These are phyloP conservation scores for Prunus salicina DNA, from an alignment of 306 rosid genomes.

Conservation along the genomic window DNA sequence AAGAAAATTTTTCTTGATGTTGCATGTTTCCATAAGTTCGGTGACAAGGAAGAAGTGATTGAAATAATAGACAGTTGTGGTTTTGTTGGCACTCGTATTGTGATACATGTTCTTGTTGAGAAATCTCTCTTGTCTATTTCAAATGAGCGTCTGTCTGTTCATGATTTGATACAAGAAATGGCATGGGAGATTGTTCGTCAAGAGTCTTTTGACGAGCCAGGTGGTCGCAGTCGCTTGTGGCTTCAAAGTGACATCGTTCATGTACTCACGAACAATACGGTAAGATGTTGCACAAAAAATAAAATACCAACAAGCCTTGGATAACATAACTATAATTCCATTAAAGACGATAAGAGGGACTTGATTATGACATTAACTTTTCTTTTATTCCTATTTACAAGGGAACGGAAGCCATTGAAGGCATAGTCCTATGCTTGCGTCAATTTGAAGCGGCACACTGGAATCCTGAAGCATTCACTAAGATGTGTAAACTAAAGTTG, in stretches of 20 bases:
- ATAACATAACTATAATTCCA: background rate
- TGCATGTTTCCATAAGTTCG: conserved; percentile 39
- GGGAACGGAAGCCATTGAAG: conserved; percentile 13
- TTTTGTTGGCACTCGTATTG: conserved; percentile 8
- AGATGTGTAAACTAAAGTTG: conserved; percentile 12
- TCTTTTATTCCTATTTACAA: background rate
- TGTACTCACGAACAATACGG: conserved; percentile 14
- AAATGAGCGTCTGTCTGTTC: background rate
- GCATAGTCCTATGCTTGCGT: background rate
- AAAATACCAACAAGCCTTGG: background rate
- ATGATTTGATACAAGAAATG: conserved; percentile 36
- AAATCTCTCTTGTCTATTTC: conserved; percentile 24
- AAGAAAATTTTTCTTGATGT: conserved; percentile 30
- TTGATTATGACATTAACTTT: background rate
- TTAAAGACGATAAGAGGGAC: background rate
- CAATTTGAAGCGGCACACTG: conserved; percentile 13
- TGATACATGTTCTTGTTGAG: conserved; percentile 33
- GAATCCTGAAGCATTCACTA: conserved; percentile 1
- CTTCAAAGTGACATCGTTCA: background rate
- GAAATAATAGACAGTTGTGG: conserved; percentile 25
- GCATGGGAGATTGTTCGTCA: conserved; percentile 25
- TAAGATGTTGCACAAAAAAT: background rate
- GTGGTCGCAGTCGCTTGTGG: conserved; percentile 25
- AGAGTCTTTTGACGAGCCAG: background rate
- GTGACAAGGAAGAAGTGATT: conserved; percentile 3